phyloP scores from a whole-genome alignment of 2,329 filamentous ascomycete genomes.

The Nigrospora oryzae region DNA sequence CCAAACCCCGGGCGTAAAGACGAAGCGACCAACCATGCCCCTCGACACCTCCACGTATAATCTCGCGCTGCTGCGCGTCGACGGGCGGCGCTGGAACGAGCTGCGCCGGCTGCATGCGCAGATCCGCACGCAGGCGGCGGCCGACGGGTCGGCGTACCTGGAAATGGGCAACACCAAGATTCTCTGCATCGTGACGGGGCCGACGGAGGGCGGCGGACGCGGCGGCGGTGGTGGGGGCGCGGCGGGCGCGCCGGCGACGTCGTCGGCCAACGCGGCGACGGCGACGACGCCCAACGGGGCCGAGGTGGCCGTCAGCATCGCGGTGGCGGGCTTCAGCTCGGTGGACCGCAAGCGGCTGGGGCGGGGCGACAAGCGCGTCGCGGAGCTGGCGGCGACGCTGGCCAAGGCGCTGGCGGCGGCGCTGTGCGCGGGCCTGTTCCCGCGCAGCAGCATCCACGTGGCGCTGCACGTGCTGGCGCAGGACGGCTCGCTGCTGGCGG shows the following conservation, averaged over 20 bases:
- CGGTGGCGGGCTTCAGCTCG: constrained; percentile 79
- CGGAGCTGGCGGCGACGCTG: constrained; percentile 75
- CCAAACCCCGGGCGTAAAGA: too few relatives aligned
- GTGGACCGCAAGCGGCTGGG: constrained; percentile 74
- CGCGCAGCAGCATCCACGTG: constrained; percentile 76
- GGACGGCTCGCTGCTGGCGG: constrained; percentile 83
- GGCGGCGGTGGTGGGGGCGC: constrained; percentile 15
- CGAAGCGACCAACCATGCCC: constrained; percentile 53
- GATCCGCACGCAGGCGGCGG: constrained; percentile 85
- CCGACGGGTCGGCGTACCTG: constrained; percentile 87
- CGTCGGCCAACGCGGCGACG: constrained; percentile 12
- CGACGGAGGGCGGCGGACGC: constrained; percentile 55
- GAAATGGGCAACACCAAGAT: constrained; percentile 98
- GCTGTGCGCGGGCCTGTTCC: constrained; percentile 81
- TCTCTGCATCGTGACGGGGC: constrained; percentile 84
- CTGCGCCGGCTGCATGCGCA: constrained; percentile 80
- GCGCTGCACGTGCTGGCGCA: constrained; percentile 81
- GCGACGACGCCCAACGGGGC: constrained; percentile 36
- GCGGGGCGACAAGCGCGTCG: constrained; percentile 68
- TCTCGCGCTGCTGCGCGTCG: constrained; percentile 74
- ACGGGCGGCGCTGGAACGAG: constrained; percentile 92
- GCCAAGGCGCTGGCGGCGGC: constrained; percentile 67
- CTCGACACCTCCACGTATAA: constrained; percentile 91
- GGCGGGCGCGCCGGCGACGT: constrained; percentile 43
- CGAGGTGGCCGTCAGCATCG: constrained; percentile 71